phyloP scores from a whole-genome alignment of 129 eudicot species.

The Centella asiatica region DNA sequence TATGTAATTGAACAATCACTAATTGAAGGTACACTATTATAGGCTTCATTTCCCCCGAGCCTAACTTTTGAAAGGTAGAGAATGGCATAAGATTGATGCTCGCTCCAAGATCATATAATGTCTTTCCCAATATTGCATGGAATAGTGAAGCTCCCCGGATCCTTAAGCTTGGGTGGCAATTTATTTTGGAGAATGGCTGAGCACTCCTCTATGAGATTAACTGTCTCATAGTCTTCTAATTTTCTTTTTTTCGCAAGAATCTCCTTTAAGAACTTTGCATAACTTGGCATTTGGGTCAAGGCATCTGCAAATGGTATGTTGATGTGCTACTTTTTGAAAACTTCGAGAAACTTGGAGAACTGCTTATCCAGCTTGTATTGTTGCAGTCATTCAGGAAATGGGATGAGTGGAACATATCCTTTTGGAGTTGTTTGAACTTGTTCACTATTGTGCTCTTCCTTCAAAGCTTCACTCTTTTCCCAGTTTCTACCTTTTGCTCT shows the following conservation, averaged over 20 bases:
- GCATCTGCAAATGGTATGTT: too few relatives aligned
- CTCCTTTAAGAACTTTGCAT: slow-evolving; percentile 7
- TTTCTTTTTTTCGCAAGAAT: slow-evolving; percentile 1
- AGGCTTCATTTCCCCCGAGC: background rate
- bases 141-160: background rate
- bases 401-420: background rate
- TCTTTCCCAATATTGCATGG: slow-evolving; percentile 1
- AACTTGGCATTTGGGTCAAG: slow-evolving; percentile 4
- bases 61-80: background rate
- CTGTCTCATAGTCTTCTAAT: background rate
- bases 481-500: too few relatives aligned
- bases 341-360: slow-evolving; percentile 2
- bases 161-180: slow-evolving; percentile 7
- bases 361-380: background rate
- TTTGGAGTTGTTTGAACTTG: too few relatives aligned
- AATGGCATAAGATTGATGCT: slow-evolving; percentile 3
- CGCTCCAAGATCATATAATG: slow-evolving; percentile 10
- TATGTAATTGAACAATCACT: background rate
- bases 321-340: slow-evolving; percentile 2
- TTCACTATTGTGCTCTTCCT: too few relatives aligned
- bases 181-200: slow-evolving; percentile 2
- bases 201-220: background rate
- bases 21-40: background rate
- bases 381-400: background rate
- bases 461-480: too few relatives aligned